Evolutionary conservation across 2,329 filamentous ascomycete species (phyloP).

Genomic region (Aspergillus aculeatinus): DNA sequence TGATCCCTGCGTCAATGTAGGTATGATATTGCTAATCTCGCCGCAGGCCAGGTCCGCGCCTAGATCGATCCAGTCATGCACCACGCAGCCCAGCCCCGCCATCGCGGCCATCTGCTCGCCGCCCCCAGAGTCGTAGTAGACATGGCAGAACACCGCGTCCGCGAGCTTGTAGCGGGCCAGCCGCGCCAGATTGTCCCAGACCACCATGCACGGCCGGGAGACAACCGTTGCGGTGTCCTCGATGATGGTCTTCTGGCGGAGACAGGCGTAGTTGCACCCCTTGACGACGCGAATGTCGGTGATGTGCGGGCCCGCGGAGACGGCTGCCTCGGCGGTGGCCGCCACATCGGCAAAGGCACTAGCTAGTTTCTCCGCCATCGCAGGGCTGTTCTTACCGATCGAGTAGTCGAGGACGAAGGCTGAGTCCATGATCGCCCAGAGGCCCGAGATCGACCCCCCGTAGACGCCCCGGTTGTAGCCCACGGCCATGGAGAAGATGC

Average conservation of each 20-base stretch:
- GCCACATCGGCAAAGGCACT: background rate
- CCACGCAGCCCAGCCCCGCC: background rate
- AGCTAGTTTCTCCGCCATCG: background rate
- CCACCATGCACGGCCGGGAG: background rate
- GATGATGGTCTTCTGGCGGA: background rate
- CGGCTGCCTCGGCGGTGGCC: background rate
- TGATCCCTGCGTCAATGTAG: background rate
- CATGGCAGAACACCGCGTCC: background rate
- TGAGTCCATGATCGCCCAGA: background rate
- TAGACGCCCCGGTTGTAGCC: constrained; percentile 1
- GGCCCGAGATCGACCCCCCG: background rate
- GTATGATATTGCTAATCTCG: background rate
- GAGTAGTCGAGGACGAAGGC: background rate
- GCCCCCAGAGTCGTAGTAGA: background rate
- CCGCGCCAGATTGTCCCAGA: background rate
- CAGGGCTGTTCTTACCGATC: background rate
- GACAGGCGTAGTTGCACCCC: background rate
- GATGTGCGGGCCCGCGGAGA: background rate
- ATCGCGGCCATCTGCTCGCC: constrained; percentile 1
- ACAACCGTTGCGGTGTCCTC: background rate
- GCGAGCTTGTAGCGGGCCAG: constrained; percentile 1
- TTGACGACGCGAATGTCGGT: background rate
- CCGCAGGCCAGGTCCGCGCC: background rate
- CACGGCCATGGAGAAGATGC: background rate
- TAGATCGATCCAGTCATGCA: background rate